Conservation (phyloP, 768 basidiomycete genomes). For the Trametes punicea region DNA sequence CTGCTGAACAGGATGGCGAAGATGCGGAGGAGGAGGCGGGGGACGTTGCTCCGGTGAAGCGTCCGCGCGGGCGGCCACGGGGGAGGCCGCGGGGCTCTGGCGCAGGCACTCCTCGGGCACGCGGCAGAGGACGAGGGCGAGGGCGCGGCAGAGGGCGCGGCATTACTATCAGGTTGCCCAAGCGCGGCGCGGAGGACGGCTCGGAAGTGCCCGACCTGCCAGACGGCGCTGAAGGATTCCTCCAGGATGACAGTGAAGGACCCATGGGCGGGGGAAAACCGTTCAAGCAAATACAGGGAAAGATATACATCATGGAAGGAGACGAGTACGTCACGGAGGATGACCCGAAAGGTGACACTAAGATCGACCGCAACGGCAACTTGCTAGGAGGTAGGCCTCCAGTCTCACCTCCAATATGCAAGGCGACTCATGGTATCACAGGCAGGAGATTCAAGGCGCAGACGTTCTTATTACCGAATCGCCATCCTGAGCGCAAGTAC, state of each 20-base stretch:
- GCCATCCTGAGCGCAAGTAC: constrained; percentile 82
- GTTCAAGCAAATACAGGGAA: constrained; percentile 70
- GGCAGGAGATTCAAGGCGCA: constrained; percentile 85
- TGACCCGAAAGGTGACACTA: constrained; percentile 84
- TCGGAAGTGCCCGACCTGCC: constrained; percentile 36
- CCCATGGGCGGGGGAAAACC: constrained; percentile 53
- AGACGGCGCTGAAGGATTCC: constrained; percentile 21
- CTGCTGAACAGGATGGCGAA: constrained; percentile 25
- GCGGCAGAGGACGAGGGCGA: constrained; percentile 31
- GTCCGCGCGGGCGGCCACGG: constrained; percentile 24
- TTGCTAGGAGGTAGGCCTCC: constrained; percentile 69
- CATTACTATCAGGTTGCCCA: constrained; percentile 27
- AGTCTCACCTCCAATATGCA: not conserved
- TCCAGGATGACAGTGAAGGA: constrained; percentile 34
- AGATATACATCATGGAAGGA: constrained; percentile 74
- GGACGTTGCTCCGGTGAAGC: constrained; percentile 22
- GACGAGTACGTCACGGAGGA: constrained; percentile 87
- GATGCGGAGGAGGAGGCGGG: constrained; percentile 27
- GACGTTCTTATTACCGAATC: constrained; percentile 83
- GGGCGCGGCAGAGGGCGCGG: constrained; percentile 29
- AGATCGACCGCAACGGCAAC: constrained; percentile 84
- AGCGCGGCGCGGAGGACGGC: constrained; percentile 40
- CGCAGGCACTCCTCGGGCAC: constrained; percentile 24
- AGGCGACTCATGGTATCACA: constrained; percentile 28
- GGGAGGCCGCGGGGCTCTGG: constrained; percentile 24